Percentiles rank a stretch among this genome's conserved stretches.
These are phyloP conservation scores for Fonsecaea pedrosoi DNA, from an alignment of 2,329 filamentous ascomycete species.

Conservation along the genomic window DNA sequence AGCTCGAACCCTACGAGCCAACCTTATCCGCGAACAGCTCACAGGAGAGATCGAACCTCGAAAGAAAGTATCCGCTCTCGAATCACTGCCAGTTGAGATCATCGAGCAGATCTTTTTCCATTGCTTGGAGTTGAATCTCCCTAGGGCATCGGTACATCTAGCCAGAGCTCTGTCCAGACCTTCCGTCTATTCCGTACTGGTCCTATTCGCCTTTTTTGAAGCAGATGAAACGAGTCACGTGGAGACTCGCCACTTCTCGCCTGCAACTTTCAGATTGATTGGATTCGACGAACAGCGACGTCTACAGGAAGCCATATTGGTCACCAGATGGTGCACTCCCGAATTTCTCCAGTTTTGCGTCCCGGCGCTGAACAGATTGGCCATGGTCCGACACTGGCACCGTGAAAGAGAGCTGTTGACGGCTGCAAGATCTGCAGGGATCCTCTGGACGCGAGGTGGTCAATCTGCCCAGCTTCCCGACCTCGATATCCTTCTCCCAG, in stretches of 20 bases:
- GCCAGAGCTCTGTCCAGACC: constrained; percentile 49
- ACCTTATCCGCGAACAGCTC: constrained; percentile 19
- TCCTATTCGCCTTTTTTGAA: constrained; percentile 51
- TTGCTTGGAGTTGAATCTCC: constrained; percentile 54
- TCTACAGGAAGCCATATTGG: constrained; percentile 48
- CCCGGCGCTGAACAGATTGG: constrained; percentile 46
- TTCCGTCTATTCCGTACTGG: constrained; percentile 50
- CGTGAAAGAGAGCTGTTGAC: constrained; percentile 23
- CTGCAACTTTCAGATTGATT: constrained; percentile 46
- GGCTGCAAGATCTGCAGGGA: not conserved
- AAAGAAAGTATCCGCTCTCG: constrained; percentile 46
- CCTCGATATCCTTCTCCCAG: constrained; percentile 12
- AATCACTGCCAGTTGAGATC: constrained; percentile 58
- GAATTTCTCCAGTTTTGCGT: constrained; percentile 46
- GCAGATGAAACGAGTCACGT: constrained; percentile 46
- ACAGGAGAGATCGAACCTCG: not conserved
- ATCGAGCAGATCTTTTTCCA: constrained; percentile 61
- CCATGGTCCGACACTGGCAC: constrained; percentile 47
- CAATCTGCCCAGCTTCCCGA: not conserved
- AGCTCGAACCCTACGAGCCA: constrained; percentile 22
- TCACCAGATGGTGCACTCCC: constrained; percentile 50
- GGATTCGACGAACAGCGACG: constrained; percentile 40
- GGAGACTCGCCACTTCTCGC: constrained; percentile 46
- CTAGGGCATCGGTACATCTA: constrained; percentile 51
- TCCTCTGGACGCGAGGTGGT: not conserved